Percentiles rank a stretch among this genome's conserved stretches.
Evolutionary conservation across 208 protist species (phyloP).

Genomic region (Porcisia deanei): DNA sequence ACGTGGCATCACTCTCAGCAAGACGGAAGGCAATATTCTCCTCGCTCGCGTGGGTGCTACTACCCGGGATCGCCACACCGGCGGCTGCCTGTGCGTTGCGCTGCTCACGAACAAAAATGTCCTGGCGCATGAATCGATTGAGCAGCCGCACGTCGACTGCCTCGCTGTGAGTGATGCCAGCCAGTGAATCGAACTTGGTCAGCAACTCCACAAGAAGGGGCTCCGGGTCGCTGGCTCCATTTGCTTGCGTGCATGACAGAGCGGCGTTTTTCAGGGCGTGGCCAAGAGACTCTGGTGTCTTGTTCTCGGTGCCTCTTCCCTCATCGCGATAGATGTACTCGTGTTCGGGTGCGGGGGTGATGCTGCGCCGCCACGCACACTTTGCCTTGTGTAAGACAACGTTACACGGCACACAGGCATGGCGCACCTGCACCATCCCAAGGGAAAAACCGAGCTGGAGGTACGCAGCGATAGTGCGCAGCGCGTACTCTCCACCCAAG

Average conservation of each 20-base stretch:
- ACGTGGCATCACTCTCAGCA: slow-evolving; percentile 25
- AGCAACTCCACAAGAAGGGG: slow-evolving; percentile 35
- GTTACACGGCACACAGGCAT: slow-evolving; percentile 24
- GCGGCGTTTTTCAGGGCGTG: background rate
- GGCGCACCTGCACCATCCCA: slow-evolving; percentile 39
- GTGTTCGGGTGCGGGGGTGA: slow-evolving; percentile 11
- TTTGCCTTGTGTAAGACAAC: slow-evolving; percentile 14
- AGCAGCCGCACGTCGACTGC: slow-evolving; percentile 45
- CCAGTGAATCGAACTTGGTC: slow-evolving; percentile 29
- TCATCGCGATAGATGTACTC: background rate
- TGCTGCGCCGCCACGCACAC: slow-evolving; percentile 14
- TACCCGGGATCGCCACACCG: background rate
- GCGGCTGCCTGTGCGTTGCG: slow-evolving; percentile 13
- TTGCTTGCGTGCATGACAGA: background rate
- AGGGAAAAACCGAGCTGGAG: slow-evolving; percentile 46
- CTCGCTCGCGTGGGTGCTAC: slow-evolving; percentile 2
- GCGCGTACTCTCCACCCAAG: slow-evolving; percentile 37
- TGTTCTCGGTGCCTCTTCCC: background rate
- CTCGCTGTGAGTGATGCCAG: slow-evolving; percentile 52
- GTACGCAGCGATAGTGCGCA: slow-evolving; percentile 52
- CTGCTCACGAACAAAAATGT: slow-evolving; percentile 28
- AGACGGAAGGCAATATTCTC: slow-evolving; percentile 33
- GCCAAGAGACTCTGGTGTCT: background rate
- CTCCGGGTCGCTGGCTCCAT: slow-evolving; percentile 1
- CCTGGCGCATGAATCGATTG: slow-evolving; percentile 32